phyloP scores from a whole-genome alignment of 2,329 filamentous ascomycete genomes.

The Venturia oleaginea region DNA sequence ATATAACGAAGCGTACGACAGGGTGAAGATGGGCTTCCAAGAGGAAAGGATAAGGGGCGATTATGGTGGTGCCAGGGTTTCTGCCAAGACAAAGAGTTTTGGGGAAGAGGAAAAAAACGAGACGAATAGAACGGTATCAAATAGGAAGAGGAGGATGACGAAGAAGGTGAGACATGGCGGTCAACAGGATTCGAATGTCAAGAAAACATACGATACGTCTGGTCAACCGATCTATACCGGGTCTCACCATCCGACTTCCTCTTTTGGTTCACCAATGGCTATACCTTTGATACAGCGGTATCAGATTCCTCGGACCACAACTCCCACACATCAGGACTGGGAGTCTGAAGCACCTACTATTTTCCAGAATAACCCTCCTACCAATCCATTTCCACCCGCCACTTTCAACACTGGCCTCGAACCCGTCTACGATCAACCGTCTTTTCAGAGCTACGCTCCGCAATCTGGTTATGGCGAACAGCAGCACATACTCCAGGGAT shows the following conservation, averaged over 20 bases:
- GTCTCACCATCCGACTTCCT: neutral
- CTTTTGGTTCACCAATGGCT: neutral
- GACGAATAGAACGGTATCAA: neutral
- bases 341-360: neutral
- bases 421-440: neutral
- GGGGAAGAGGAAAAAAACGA: neutral
- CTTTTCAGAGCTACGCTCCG: neutral
- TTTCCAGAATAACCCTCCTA: neutral
- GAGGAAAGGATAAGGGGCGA: neutral
- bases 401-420: neutral
- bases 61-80: neutral
- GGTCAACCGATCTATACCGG: neutral
- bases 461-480: neutral
- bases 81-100: neutral
- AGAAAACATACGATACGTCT: neutral
- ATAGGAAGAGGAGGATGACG: neutral
- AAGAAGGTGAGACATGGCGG: neutral
- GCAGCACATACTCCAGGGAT: neutral
- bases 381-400: neutral
- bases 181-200: neutral
- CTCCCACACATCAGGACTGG: neutral
- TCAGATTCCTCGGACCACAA: neutral
- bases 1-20: neutral
- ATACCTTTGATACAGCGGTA: neutral
- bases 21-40: neutral